Percentiles rank a stretch among this genome's conserved stretches.
phyloP scores from a whole-genome alignment of 2,329 filamentous ascomycete genomes.

The Aulographum hederae region DNA sequence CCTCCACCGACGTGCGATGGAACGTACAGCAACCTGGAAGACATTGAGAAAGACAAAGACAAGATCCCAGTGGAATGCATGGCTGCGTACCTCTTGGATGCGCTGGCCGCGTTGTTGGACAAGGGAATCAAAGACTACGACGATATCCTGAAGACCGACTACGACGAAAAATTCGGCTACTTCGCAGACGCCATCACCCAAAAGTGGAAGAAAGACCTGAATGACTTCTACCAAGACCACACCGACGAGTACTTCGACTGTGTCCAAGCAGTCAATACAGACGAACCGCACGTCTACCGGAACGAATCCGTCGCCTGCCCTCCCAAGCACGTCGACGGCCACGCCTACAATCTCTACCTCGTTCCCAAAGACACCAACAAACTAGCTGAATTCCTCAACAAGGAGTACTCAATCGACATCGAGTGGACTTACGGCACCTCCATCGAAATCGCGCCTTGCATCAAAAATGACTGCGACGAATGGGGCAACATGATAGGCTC shows the following conservation, averaged over 20 bases:
- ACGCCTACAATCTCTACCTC: no score
- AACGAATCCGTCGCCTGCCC: no score
- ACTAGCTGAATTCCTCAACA: constrained; percentile 7
- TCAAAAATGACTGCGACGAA: not conserved
- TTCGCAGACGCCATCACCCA: constrained; percentile 7
- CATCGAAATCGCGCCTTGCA: not conserved
- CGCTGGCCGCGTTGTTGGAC: not conserved
- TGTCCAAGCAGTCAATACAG: not conserved
- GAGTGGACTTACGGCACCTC: constrained; percentile 3
- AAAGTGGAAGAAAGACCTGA: not conserved
- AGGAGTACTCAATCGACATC: constrained; percentile 9
- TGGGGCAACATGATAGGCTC: not conserved
- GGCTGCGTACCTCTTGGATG: not conserved
- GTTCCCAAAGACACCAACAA: constrained; percentile 6
- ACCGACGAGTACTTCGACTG: not conserved
- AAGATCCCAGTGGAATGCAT: not conserved
- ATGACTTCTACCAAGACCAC: not conserved
- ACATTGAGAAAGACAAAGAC: not conserved
- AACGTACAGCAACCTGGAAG: not conserved
- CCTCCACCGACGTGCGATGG: not conserved
- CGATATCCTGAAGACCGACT: constrained; percentile 5
- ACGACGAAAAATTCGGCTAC: constrained; percentile 10
- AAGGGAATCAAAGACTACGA: not conserved
- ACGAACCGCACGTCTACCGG: constrained; percentile 6
- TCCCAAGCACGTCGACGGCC: no score